Percentiles rank a stretch among this genome's conserved stretches.
phyloP scores from a whole-genome alignment of 2,329 filamentous ascomycete species.

The Fusarium mexicanum region DNA sequence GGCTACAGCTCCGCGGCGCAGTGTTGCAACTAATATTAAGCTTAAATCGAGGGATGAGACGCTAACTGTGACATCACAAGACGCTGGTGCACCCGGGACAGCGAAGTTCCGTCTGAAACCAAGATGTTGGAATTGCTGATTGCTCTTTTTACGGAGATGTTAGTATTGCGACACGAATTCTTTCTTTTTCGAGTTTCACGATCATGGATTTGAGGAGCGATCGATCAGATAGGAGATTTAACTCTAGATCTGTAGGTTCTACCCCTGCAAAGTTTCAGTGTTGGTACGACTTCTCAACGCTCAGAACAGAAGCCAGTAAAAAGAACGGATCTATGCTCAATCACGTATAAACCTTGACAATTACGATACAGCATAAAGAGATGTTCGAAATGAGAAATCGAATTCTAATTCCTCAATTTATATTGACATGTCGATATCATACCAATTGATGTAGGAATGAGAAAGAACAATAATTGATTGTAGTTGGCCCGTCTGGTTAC shows the following conservation, averaged over 20 bases:
- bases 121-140: background rate
- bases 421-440: accelerated
- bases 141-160: background rate
- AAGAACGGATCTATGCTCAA: background rate
- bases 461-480: background rate
- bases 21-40: background rate
- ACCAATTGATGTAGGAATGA: too few relatives aligned
- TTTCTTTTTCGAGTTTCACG: background rate
- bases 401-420: accelerated
- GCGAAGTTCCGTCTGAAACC: background rate
- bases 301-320: accelerated
- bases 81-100: background rate
- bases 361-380: too few relatives aligned
- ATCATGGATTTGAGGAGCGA: background rate
- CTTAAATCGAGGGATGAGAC: slow-evolving; percentile 7
- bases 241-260: background rate
- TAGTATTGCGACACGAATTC: accelerated
- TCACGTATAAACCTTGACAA: background rate
- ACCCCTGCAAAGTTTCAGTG: background rate
- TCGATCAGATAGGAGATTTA: background rate
- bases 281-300: accelerated
- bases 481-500: background rate
- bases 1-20: background rate
- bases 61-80: background rate
- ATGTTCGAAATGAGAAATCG: accelerated